These are phyloP conservation scores for Cyphellophora europaea DNA, from an alignment of 2,329 filamentous ascomycete genomes.

Conservation along the genomic window DNA sequence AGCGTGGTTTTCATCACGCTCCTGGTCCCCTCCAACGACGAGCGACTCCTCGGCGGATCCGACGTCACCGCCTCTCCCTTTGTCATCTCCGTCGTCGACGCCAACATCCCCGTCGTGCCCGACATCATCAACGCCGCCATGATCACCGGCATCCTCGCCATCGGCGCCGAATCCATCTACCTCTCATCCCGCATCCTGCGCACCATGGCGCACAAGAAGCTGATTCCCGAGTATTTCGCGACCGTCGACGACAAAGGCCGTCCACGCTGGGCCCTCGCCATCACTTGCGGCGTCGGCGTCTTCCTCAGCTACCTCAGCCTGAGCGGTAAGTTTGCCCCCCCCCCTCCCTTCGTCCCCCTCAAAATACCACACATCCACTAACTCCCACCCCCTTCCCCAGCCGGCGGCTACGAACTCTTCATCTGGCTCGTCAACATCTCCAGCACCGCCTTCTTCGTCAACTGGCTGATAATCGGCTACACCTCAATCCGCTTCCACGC, in stretches of 20 bases:
- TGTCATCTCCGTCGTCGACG: conserved; percentile 53
- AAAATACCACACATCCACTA: too few species aligned
- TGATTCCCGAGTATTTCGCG: conserved; percentile 22
- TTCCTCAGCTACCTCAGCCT: conserved; percentile 25
- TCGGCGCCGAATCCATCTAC: conserved; percentile 49
- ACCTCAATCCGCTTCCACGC: conserved; percentile 24
- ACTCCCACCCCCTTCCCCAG: too few species aligned
- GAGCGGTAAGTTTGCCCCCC: conserved; percentile 15
- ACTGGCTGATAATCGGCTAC: conserved; percentile 26
- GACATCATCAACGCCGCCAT: conserved; percentile 61
- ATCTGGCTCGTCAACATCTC: conserved; percentile 23
- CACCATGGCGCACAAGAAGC: conserved; percentile 35
- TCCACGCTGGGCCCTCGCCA: conserved; percentile 21
- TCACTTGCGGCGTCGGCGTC: conserved; percentile 20
- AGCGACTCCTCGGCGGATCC: conserved; percentile 21
- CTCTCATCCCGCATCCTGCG: conserved; percentile 40
- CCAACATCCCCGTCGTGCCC: conserved; percentile 50
- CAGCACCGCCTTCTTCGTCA: conserved; percentile 24
- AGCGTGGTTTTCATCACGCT: conserved; percentile 35
- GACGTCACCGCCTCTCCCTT: conserved; percentile 49
- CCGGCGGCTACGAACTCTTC: conserved; percentile 15
- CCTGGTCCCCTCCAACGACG: conserved; percentile 25
- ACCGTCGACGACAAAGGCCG: conserved; percentile 22
- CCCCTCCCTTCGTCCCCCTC: too few species aligned
- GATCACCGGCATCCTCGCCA: conserved; percentile 49